Evolutionary conservation across 345 rosid species (phyloP).

Genomic region (Geranium brycei): DNA sequence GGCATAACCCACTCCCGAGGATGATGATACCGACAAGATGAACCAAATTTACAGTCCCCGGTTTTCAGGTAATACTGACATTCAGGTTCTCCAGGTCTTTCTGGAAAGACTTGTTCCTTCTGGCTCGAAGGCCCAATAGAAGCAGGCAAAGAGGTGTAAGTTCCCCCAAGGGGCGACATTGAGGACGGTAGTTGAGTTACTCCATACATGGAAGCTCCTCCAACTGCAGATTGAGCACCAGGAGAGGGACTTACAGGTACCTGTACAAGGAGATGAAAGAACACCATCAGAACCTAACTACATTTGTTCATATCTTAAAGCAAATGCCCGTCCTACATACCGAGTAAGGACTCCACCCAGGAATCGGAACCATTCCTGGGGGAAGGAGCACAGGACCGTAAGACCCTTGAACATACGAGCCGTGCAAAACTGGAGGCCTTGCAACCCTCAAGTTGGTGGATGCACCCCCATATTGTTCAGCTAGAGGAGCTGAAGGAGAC

Average conservation of each 20-base stretch:
- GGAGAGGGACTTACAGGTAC: conserved; percentile 52
- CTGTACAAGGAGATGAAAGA: conserved; percentile 17
- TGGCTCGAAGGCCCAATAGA: conserved; percentile 35
- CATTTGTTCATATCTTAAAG: background rate
- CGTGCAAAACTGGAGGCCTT: conserved; percentile 59
- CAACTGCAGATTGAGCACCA: conserved; percentile 39
- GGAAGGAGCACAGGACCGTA: conserved; percentile 66
- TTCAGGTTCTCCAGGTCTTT: conserved; percentile 77
- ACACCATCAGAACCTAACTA: background rate
- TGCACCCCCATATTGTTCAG: conserved; percentile 51
- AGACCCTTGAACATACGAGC: conserved; percentile 58
- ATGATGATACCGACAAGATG: conserved; percentile 86
- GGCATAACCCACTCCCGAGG: conserved; percentile 45
- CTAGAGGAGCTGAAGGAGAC: conserved; percentile 44
- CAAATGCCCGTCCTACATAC: conserved; percentile 28
- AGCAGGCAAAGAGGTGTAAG: conserved; percentile 37
- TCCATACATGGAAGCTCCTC: conserved; percentile 51
- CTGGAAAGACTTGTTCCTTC: conserved; percentile 62
- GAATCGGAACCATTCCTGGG: conserved; percentile 55
- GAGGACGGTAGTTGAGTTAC: conserved; percentile 31
- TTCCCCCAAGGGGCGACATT: conserved; percentile 38
- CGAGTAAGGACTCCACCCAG: conserved; percentile 63
- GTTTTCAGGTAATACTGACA: conserved; percentile 82
- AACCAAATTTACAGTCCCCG: conserved; percentile 76
- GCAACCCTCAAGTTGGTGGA: conserved; percentile 27